Conservation (phyloP, 305 asterid species). For the Ilex paraguariensis region DNA sequence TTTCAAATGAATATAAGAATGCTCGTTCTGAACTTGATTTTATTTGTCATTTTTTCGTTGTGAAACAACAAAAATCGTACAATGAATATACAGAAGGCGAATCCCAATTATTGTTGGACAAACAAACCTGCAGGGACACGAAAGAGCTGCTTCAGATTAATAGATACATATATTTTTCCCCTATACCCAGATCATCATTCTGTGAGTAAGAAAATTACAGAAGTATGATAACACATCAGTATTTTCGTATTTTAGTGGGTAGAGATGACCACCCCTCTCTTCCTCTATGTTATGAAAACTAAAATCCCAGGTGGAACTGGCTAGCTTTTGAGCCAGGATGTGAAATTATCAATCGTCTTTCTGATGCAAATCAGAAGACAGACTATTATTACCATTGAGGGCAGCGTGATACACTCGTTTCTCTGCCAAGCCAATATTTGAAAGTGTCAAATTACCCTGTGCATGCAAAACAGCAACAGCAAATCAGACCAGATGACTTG, state of each 20-base stretch:
- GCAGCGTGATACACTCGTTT: slow-evolving; percentile 87
- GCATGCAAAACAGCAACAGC: slow-evolving; percentile 33
- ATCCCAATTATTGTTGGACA: slow-evolving; percentile 56
- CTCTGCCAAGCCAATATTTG: slow-evolving; percentile 90
- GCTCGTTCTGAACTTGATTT: slow-evolving; percentile 34
- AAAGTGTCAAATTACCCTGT: slow-evolving; percentile 81
- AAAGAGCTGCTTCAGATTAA: slow-evolving; percentile 65
- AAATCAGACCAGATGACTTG: slow-evolving; percentile 14
- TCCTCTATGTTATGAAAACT: slow-evolving; percentile 15
- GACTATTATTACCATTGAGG: slow-evolving; percentile 87
- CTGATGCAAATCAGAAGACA: slow-evolving; percentile 87
- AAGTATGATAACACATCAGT: slow-evolving; percentile 13
- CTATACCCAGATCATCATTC: slow-evolving; percentile 6
- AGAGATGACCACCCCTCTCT: slow-evolving; percentile 18
- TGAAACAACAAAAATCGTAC: slow-evolving; percentile 26
- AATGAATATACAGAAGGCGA: slow-evolving; percentile 49
- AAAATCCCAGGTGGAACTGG: slow-evolving; percentile 31
- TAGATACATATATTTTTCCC: slow-evolving; percentile 17
- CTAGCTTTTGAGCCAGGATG: slow-evolving; percentile 40
- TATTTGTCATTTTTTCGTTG: slow-evolving; percentile 19
- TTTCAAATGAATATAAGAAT: slow-evolving; percentile 18
- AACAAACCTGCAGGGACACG: slow-evolving; percentile 84
- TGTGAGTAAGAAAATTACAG: slow-evolving; percentile 14
- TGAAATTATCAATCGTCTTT: slow-evolving; percentile 81
- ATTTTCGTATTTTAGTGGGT: slow-evolving; percentile 13